These are phyloP conservation scores for Aspergillus leporis DNA, from an alignment of 495 filamentous ascomycete genomes.

Conservation along the genomic window DNA sequence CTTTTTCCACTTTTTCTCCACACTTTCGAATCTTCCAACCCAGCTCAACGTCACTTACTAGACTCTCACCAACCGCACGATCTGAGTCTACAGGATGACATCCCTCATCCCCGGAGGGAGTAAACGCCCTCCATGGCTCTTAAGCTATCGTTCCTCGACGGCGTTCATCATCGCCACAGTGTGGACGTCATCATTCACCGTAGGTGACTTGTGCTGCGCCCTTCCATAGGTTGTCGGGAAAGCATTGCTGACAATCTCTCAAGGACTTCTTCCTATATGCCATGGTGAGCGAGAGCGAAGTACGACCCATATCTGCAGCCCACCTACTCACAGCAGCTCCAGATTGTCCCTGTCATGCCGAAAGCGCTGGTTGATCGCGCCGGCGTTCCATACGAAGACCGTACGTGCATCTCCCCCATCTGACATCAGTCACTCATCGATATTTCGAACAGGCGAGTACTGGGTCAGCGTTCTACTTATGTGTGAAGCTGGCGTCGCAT, in stretches of 20 bases:
- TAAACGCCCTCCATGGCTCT: constrained; percentile 39
- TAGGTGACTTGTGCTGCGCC: constrained; percentile 50
- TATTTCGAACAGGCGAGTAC: constrained; percentile 25
- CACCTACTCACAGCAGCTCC: neutral
- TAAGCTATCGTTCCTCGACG: constrained; percentile 58
- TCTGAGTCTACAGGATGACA: constrained; percentile 1
- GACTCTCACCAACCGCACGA: neutral
- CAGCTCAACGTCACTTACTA: neutral
- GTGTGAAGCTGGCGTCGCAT: constrained; percentile 57
- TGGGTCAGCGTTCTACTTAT: constrained; percentile 54
- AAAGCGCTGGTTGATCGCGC: constrained; percentile 58
- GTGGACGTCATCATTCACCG: constrained; percentile 63
- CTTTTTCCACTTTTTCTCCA: neutral
- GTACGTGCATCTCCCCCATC: constrained; percentile 46
- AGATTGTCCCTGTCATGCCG: constrained; percentile 63
- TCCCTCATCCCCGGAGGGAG: neutral
- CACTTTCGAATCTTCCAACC: neutral
- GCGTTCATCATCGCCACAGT: constrained; percentile 62
- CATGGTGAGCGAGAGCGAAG: constrained; percentile 25
- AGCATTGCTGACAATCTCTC: constrained; percentile 1
- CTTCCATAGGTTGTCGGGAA: neutral
- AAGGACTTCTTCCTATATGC: constrained; percentile 48
- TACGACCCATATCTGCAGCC: neutral
- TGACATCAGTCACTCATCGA: neutral
- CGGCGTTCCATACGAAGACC: constrained; percentile 49